Base-by-base conservation (phyloP, 352 stramenopile genomes). In the Phytophthora lateralis region DNA sequence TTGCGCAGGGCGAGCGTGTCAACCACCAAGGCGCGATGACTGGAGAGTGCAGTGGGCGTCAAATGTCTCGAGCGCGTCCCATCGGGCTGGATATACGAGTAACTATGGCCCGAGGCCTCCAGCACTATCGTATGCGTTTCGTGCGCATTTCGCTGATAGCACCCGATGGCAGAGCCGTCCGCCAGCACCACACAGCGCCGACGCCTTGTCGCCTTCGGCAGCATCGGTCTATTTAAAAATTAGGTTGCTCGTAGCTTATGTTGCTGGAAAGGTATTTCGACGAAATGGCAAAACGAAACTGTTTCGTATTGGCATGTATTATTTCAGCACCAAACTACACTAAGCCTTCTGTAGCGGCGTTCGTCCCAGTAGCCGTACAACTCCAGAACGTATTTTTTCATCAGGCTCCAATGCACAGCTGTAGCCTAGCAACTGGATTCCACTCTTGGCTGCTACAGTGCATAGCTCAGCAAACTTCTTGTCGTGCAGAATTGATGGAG, bases 401-500 rank as follows among this genome's bases (percentile, higher is more conserved):
- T 88, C 61, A 7, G 79, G 73, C 42, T 85, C 73, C 21, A 94
- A 62, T 18, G 66, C 44, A 45, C 83, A 88, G 0, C 67, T 59
- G 50, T 90, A 93, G 11, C 70, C 71, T n/a, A 92, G 44, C 11
- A 95, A 49, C 63, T 88, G 65, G 30, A 95, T 72, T n/a, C 84
- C 80, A 10, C 57, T 56, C 21, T 58, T 63, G 8, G 73, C 61
- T 15, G 86, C 86, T 12, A 74, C 7, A 0, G 58, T 44, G 38
- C 86, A 95, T n/a, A 92, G 63, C 27, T 69, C 65, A 0, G 84
- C 76, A 55, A 95, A 95, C 56, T 73, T 75, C 11, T 71, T 66
- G 57, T 95, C 86, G 56, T 93, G 81, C 18, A 73, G 45, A 14
- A 77, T 63, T 10, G 84, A 90, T 10, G 86, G 84, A 18, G 81